These are phyloP conservation scores for Cucumis hystrix DNA, from an alignment of 306 rosid genomes.

Conservation along the genomic window DNA sequence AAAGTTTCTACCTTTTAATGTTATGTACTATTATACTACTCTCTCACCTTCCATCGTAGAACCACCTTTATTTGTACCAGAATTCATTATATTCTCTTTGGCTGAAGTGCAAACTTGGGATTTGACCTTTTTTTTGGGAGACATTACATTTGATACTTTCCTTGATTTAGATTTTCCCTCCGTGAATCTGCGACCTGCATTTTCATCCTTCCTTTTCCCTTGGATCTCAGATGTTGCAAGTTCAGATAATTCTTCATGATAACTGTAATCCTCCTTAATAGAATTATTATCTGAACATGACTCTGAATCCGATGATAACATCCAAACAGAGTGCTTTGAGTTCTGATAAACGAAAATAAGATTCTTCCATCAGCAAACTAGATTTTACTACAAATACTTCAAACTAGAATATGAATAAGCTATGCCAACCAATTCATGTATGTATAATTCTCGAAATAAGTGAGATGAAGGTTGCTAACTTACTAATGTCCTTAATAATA, in stretches of 20 bases:
- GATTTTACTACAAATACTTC: background rate
- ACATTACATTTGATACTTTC: constrained; percentile 31
- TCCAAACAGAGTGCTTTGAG: constrained; percentile 38
- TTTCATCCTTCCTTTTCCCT: constrained; percentile 17
- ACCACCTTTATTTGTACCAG: constrained; percentile 30
- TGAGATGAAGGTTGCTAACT: background rate
- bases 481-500: background rate
- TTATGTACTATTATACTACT: background rate
- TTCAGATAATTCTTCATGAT: constrained; percentile 29
- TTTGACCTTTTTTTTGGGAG: constrained; percentile 21
- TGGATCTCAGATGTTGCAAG: constrained; percentile 16
- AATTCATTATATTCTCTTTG: constrained; percentile 32
- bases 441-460: background rate
- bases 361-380: constrained; percentile 15
- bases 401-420: background rate
- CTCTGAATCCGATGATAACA: constrained; percentile 70
- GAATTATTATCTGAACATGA: constrained; percentile 25
- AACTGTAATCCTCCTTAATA: constrained; percentile 17
- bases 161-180: constrained; percentile 36
- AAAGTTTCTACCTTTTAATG: background rate
- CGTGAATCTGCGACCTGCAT: constrained; percentile 18
- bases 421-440: background rate
- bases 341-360: constrained; percentile 23
- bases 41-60: background rate
- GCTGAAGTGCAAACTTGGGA: constrained; percentile 16